These are phyloP conservation scores for Prunus persica DNA, from an alignment of 306 rosid genomes.

Conservation along the genomic window DNA sequence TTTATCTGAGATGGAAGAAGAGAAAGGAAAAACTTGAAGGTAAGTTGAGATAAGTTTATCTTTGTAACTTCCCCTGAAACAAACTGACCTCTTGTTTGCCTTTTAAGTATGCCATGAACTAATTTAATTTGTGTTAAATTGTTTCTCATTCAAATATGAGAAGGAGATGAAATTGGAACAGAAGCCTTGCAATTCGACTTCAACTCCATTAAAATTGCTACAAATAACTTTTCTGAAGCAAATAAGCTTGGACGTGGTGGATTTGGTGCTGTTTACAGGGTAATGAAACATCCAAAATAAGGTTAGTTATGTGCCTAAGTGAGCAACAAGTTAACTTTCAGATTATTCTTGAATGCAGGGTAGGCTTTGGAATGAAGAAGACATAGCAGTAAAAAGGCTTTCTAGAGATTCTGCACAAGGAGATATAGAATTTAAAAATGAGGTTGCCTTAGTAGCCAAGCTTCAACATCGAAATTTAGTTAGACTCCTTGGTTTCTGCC, in stretches of 20 bases:
- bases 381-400: constrained; percentile 6
- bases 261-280: constrained; percentile 3
- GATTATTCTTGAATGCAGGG: not conserved
- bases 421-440: constrained; percentile 1
- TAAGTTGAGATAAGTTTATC: not conserved
- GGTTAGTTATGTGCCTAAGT: not conserved
- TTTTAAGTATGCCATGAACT: not conserved
- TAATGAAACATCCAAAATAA: not conserved
- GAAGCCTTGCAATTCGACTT: constrained; percentile 17
- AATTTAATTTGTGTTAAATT: not conserved
- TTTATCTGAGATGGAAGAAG: constrained; percentile 8
- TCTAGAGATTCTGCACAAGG: not conserved
- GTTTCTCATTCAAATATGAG: not conserved
- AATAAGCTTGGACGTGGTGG: constrained; percentile 5
- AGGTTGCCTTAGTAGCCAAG: not conserved
- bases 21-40: constrained; percentile 1
- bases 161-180: constrained; percentile 11
- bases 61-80: not conserved
- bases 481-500: not conserved
- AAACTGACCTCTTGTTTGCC: too few relatives aligned
- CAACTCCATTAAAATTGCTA: constrained; percentile 7
- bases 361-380: not conserved
- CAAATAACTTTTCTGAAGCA: constrained; percentile 10
- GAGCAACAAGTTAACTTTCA: not conserved
- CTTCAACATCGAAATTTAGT: constrained; percentile 6